Evolutionary conservation across 2,329 filamentous ascomycete species (phyloP), one percentile per base, ranked within the genome.

Genomic region (Grosmannia penicillata): DNA sequence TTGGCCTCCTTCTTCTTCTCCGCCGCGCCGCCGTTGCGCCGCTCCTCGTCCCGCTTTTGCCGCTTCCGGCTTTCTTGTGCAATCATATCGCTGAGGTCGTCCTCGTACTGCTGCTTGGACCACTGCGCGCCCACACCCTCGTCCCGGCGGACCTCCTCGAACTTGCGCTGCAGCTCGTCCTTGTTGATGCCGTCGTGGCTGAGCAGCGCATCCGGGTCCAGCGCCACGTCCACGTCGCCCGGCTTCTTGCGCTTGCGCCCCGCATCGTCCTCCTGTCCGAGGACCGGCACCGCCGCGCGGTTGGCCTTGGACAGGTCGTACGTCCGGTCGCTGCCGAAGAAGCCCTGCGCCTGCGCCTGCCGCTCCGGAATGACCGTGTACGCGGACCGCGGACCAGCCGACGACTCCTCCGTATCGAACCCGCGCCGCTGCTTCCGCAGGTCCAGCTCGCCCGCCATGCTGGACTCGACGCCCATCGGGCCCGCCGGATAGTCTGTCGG

Each of bases 41-140:
- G 76, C 58, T 93, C 85, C 56, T 84, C 78, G 49, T 94, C 87
- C 47, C 82, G 75, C 70, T 87, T 93, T 55, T 87, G 72, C 55
- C 86, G 73, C 70, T 96, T 96, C 47, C 85, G 72, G 53, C 78
- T 85, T 62, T 96, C 91, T 51, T 84, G 79, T 11, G 85, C 85
- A 62, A 98, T 95, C 83, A 98, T 93, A 52, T 94, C 83, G 51
- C 79, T 89, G 40, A 98, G 60, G 54, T 95, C 89, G 49, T 96
- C 89, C 55, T 93, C 83, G 58, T 70, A 67, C 19, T 38, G 72
- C 19, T 26, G 19, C 24, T 38, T 38, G 41, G 75, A 72, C 73
- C 79, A 85, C 50, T 76, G 71, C 18, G 75, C 73, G 26, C 78
- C 77, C 19, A 71, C 56, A 15, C 77, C 75, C 54, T 82, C 80